Conservation (phyloP, 1,284 basidiomycete genomes). For the Cutaneotrichosporon cavernicola region DNA sequence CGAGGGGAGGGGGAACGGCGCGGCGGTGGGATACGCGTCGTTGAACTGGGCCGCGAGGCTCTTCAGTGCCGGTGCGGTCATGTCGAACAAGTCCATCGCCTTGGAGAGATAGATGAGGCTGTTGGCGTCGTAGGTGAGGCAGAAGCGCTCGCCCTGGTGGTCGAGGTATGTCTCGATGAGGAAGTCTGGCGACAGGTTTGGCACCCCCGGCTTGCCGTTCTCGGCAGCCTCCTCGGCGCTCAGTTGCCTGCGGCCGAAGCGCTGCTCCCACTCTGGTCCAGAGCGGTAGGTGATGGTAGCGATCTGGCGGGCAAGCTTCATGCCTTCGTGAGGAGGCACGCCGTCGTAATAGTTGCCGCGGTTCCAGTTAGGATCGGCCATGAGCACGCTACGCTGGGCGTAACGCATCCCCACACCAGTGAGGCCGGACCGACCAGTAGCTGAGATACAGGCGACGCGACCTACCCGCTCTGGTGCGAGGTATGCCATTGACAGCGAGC, state of each 20-base stretch:
- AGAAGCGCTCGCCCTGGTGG: slow-evolving; percentile 95
- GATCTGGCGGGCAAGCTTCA: slow-evolving; percentile 98
- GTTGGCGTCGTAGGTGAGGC: slow-evolving; percentile 98
- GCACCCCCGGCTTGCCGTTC: slow-evolving; percentile 22
- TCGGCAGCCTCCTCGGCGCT: slow-evolving; percentile 43
- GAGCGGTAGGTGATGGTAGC: slow-evolving; percentile 99
- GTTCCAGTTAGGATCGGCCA: slow-evolving; percentile 99
- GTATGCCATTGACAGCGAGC: slow-evolving; percentile 92
- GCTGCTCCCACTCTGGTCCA: slow-evolving; percentile 97
- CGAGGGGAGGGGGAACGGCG: slow-evolving; percentile 50
- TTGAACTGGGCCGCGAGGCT: slow-evolving; percentile 59
- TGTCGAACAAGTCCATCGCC: slow-evolving; percentile 99
- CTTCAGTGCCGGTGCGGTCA: slow-evolving; percentile 75
- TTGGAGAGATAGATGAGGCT: slow-evolving; percentile 97
- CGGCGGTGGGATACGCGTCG: slow-evolving; percentile 39
- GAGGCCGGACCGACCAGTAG: slow-evolving; percentile 85
- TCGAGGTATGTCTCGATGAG: slow-evolving; percentile 98
- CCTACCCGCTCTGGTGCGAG: slow-evolving; percentile 84
- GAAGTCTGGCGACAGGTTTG: slow-evolving; percentile 71
- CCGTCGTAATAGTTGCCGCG: slow-evolving; percentile 95
- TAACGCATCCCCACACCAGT: slow-evolving; percentile 92
- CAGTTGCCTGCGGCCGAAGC: slow-evolving; percentile 72
- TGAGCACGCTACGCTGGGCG: slow-evolving; percentile 84
- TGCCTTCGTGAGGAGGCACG: slow-evolving; percentile 93
- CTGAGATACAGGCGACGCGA: slow-evolving; percentile 89